Base-by-base conservation (phyloP, 208 protist genomes). In the Crithidia expoeki region DNA sequence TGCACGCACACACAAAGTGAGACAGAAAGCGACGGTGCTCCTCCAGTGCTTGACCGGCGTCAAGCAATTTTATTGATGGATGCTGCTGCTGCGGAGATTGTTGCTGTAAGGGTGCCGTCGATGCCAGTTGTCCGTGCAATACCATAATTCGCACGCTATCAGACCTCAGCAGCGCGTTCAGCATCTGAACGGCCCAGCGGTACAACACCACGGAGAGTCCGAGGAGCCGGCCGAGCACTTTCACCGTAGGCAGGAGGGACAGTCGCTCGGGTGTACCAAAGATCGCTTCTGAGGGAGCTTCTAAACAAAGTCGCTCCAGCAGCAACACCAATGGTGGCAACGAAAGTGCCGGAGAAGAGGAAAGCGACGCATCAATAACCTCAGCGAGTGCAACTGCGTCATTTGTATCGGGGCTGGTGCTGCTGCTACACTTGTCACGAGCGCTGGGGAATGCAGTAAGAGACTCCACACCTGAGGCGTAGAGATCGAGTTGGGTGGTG, bases 291-390 rank as follows among this genome's bases (percentile, higher is more conserved):
- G 85, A 73, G 11, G 70, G 33, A 9, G 79, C 57, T 17, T 50
- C 59, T 34, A 91, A 14, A 40, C 78, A 83, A n/a, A 86, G 73
- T 4, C 47, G 68, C 68, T 90, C 85, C 12, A 89, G 59, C 32
- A 82, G 27, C 2, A 28, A 4, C 40, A 73, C 70, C 16, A 49
- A 21, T 5, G 44, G 44, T 6, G 38, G 38, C n/a, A n/a, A n/a
- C n/a, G n/a, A n/a, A n/a, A 88, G 63, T 23, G 72, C 47, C 19
- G 76, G 44, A 23, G 36, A 19, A 34, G 55, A 70, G 28, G 16
- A 36, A 28, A 47, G 42, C 40, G 17, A 47, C 36, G 17, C 16
- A 2, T 28, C 23, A 49, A n/a, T n/a, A n/a, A n/a, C n/a, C n/a
- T n/a, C n/a, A n/a, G n/a, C n/a, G n/a, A n/a, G n/a, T n/a, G 25